Base-by-base conservation (phyloP, 2,329 filamentous ascomycete genomes). In the Ophiostoma piceae region DNA sequence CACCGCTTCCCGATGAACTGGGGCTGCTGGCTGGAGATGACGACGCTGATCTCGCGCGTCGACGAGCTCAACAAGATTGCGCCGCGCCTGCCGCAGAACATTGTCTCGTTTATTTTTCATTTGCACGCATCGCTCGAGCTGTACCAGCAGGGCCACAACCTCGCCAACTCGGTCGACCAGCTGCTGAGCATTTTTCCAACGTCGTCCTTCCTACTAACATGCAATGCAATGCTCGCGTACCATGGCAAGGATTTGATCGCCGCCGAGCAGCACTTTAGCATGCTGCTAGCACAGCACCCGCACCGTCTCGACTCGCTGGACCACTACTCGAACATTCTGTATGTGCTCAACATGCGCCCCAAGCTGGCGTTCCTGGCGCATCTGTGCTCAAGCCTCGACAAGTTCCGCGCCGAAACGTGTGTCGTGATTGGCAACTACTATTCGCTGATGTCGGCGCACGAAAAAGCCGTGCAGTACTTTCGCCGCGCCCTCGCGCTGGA, bases 401-500 rank as follows among this genome's bases (percentile, higher is more conserved):
- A 94, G 76, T 99, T 99, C 79, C 90, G 95, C 0, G 94, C 95
- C 0, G 95, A 99, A 79, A 97, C 95, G 0, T 98, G 95, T 77
- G 96, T 96, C 69, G 94, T 98, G 0, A 90, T 98, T 32, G 95
- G 95, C 4, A 99, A 99, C 78, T 98, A 98, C 81, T 99, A 97
- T 80, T 96, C 92, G 0, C 82, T 97, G 0, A 88, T 97, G 72
- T 97, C 94, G 0, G 90, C 96, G 78, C 95, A 99, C 78, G 95
- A 99, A 78, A 99, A 99, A 77, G 94, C 95, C 0, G 94, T 99
- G 68, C 93, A 97, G 81, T 98, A 98, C 79, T 99, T 99, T 82
- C 90, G 95, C 3, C 90, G 95, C 29, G 95, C 95, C 0, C 81
- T 99, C 26, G 96, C 92, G 0, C 84, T 99, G 0, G 95, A 99